Conservation (phyloP, 345 rosid species). For the Heritiera littoralis region DNA sequence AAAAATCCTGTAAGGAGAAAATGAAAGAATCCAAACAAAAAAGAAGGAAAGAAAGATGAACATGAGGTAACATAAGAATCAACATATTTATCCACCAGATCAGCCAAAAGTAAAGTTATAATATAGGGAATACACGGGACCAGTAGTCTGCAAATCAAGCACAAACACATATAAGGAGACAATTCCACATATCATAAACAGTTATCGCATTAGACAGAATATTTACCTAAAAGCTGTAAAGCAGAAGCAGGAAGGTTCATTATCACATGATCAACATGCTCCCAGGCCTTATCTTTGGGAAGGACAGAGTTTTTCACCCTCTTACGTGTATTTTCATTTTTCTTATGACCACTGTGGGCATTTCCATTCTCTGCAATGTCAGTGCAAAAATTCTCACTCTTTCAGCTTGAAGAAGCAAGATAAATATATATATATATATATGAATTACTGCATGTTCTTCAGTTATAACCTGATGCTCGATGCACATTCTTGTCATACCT, state of each 20-base stretch:
- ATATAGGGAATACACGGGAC: background rate
- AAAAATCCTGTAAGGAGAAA: background rate
- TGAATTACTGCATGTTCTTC: slow-evolving; percentile 17
- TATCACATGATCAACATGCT: slow-evolving; percentile 86
- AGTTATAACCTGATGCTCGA: slow-evolving; percentile 6
- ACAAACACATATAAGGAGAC: background rate
- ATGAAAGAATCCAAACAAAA: background rate
- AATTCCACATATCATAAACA: no score
- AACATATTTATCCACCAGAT: background rate
- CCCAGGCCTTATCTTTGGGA: slow-evolving; percentile 67
- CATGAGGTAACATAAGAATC: background rate
- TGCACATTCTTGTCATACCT: slow-evolving; percentile 42
- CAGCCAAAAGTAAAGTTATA: background rate
- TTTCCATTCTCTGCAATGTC: slow-evolving; percentile 35
- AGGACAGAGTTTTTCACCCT: slow-evolving; percentile 45
- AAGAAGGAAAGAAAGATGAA: background rate
- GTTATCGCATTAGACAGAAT: background rate
- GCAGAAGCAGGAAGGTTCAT: slow-evolving; percentile 99
- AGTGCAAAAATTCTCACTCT: background rate
- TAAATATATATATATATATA: background rate
- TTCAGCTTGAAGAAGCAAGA: background rate
- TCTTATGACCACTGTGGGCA: slow-evolving; percentile 29
- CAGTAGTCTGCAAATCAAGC: background rate
- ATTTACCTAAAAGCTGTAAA: slow-evolving; percentile 69
- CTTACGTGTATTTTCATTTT: slow-evolving; percentile 10